Conservation (phyloP, 2,329 filamentous ascomycete species). For the Colletotrichum graminicola region DNA sequence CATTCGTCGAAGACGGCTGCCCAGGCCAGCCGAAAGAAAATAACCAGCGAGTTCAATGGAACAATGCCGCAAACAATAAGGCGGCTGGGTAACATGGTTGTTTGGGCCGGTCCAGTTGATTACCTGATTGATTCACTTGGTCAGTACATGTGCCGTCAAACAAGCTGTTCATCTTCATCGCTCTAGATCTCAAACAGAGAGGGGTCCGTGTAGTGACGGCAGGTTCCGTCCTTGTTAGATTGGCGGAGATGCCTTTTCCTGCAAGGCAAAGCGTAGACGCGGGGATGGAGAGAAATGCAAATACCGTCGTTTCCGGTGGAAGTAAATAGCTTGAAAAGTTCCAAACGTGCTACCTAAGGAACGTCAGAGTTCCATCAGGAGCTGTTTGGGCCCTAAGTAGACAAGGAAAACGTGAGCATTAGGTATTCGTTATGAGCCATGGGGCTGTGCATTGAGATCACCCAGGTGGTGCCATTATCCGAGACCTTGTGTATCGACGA, state of each 20-base stretch:
- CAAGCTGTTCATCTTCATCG: neutral
- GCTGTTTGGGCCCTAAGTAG: neutral
- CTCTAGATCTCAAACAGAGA: neutral
- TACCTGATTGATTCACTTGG: neutral
- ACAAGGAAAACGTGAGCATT: neutral
- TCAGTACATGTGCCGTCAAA: neutral
- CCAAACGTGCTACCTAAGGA: neutral
- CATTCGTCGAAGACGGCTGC: constrained; percentile 13
- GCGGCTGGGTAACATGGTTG: neutral
- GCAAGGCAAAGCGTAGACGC: neutral
- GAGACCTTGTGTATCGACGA: constrained; percentile 8
- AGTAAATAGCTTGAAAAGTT: neutral
- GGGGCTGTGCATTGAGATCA: constrained; percentile 20
- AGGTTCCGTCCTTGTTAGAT: neutral
- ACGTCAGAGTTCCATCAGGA: neutral
- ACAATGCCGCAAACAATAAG: constrained; percentile 7
- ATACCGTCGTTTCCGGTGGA: neutral
- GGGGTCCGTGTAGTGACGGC: neutral
- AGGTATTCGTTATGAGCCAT: constrained; percentile 25
- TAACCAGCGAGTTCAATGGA: neutral
- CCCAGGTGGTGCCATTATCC: constrained; percentile 2
- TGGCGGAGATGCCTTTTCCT: neutral
- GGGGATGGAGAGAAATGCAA: constrained; percentile 10
- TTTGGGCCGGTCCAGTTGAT: neutral
- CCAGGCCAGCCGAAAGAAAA: neutral